These are phyloP conservation scores for Fragosphaeria purpurea DNA, from an alignment of 2,329 filamentous ascomycete genomes.

Conservation along the genomic window DNA sequence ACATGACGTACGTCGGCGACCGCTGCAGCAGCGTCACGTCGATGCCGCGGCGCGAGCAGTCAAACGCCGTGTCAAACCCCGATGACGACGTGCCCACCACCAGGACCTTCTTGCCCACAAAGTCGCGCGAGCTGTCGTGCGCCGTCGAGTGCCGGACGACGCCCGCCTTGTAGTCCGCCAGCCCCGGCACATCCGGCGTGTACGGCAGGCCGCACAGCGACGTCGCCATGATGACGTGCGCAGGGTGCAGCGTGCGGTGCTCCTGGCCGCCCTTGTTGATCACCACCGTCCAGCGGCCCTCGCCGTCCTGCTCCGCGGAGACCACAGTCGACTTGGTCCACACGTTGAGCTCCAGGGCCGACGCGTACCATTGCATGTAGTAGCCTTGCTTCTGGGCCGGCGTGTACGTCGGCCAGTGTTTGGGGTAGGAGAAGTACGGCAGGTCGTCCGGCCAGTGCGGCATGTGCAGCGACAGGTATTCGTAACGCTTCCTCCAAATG, in stretches of 20 bases:
- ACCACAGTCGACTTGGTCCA: slow-evolving; percentile 19
- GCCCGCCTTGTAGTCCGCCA: background rate
- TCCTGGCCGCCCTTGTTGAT: slow-evolving; percentile 21
- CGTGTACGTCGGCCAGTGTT: slow-evolving; percentile 24
- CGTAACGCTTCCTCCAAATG: slow-evolving; percentile 39
- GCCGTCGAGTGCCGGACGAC: slow-evolving; percentile 3
- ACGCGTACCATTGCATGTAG: slow-evolving; percentile 34
- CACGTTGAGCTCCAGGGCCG: slow-evolving; percentile 29
- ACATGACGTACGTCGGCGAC: slow-evolving; percentile 59
- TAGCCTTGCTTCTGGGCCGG: slow-evolving; percentile 34
- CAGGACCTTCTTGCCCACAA: slow-evolving; percentile 51
- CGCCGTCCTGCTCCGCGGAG: slow-evolving; percentile 10
- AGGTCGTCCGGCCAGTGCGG: slow-evolving; percentile 27
- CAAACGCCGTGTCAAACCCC: slow-evolving; percentile 64
- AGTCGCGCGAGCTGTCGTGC: background rate
- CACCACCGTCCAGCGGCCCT: slow-evolving; percentile 44
- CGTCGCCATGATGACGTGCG: slow-evolving; percentile 7
- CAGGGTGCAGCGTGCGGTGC: slow-evolving; percentile 5
- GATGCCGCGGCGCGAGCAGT: slow-evolving; percentile 51
- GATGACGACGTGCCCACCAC: slow-evolving; percentile 75
- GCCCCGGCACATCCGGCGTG: slow-evolving; percentile 4
- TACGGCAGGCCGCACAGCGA: slow-evolving; percentile 4
- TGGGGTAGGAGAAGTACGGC: slow-evolving; percentile 28
- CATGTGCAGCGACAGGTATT: slow-evolving; percentile 12
- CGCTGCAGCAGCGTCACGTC: slow-evolving; percentile 73